Evolutionary conservation across 208 protist genomes (phyloP), one percentile per base, ranked within the genome.

Genomic region (Angomonas desouzai): DNA sequence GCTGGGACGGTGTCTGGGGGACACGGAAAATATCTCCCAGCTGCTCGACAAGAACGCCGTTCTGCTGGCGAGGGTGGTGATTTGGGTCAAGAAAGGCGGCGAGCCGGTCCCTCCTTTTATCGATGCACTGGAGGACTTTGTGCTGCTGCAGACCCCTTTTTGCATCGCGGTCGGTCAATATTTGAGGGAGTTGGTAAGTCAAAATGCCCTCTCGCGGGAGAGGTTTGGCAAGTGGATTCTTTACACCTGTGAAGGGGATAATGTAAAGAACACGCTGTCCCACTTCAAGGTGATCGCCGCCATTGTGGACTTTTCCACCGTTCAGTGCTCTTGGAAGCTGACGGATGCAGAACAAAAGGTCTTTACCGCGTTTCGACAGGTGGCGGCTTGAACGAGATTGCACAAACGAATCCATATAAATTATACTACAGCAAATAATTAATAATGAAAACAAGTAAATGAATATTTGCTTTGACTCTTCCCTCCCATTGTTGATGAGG

Each of bases 31-130:
- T 28, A 20, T 84, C 0, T n/a, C 38, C 13, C 61, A 40, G 0
- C 29, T 79, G n/a, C 34, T 87, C 13, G 70, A 83, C 2, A 81
- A 78, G 33, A 83, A 87, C 47, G 48, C 81, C 3, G 36, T 61
- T 4, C 34, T 83, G 40, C 53, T 87, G 32, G 81, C 74, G 27
- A 73, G 72, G 0, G 22, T 87, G 7, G 68, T 77, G 3, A 16
- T 75, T 30, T 87, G 81, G 77, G 55, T 55, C 32, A 56, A 61
- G 16, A 47, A 6, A 55, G 23, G 48, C 22, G 1, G 4, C 29
- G 43, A 13, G 22, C 16, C 25, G 25, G 22, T 33, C n/a, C 18
- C 20, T 38, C 47, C 56, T 0, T 33, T 79, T 11, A 45, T 66
- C 27, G 43, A 67, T 7, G 34, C 38, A 3, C 48, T 90, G 6